Evolutionary conservation across 257 asterid species (phyloP), one percentile per base, ranked within the genome.

Genomic region (Capsicum pubescens): DNA sequence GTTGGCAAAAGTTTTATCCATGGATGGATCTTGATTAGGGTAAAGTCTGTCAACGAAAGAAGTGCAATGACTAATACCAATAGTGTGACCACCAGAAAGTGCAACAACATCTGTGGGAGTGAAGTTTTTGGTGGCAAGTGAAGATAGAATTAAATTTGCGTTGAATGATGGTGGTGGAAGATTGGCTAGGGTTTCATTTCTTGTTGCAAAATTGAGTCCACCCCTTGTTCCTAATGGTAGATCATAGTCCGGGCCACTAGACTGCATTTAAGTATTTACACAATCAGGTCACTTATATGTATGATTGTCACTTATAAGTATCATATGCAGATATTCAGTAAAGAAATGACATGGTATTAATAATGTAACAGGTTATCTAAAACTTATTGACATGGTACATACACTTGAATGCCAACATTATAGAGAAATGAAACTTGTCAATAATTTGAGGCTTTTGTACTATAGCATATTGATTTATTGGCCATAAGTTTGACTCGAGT

Each of bases 1-100:
- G 2, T 80, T 81, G 83, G 93, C 93, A 35, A 94, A 91, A 0
- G 91, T 87, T 42, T 88, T 52, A 86, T 92, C 94, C 95, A 94
- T 89, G 76, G 79, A 77, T 1, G 94, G 84, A 86, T 94, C 98
- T 56, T 87, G 98, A 6, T 84, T 84, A 9, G 97, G 98, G 87
- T 93, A 94, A 84, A 94, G 97, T 52, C 98, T 91, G 17, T 19
- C 17, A 2, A 89, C 85, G 91, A 94, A 94, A 85, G 95, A 88
- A 36, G 48, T 3, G 90, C 98, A 93, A 26, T 88, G 90, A 78
- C 92, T 36, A 59, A 90, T 21, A 0, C 98, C 98, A 17, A 94
- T 93, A 78, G 98, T 94, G 94, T 94, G 98, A 79, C 92, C 97
- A 35, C 98, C 98, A 13, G 95, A 93, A 64, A 94, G 97, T 3